Base-by-base conservation (phyloP, 345 rosid genomes). In the Combretum micranthum region DNA sequence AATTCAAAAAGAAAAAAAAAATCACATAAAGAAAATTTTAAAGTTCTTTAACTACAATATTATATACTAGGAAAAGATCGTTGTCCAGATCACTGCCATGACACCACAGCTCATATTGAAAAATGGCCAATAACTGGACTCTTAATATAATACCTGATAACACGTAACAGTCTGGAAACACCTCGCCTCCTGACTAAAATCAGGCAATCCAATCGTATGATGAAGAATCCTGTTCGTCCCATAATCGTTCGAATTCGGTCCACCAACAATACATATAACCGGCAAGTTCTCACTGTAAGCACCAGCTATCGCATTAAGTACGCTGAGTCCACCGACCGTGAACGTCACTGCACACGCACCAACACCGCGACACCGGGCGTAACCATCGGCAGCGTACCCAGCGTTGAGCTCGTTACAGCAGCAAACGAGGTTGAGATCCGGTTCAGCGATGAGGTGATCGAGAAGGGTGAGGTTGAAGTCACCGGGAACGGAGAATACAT, bases 351-450 rank as follows among this genome's bases (percentile, higher is more conserved):
- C 90, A 65, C 95, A 87, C 3, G 95, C 95, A 2, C 95, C 95
- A 22, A 87, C 82, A 3, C 95, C 88, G 15, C 90, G 90, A 0
- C 81, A 68, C 44, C 95, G 59, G 0, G 95, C 90, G 63, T 69
- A 87, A 0, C 95, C 95, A 20, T 87, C 95, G 5, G 95, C 90
- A 4, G 95, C 95, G 50, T 87, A 87, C 15, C 95, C 95, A 10
- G 88, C 90, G 69, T 84, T 84, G 47, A 87, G 88, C 77, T 87
- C 95, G 70, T 87, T 87, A 57, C 90, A 87, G 83, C 90, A 87
- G 20, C 95, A 90, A 46, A 87, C 25, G 53, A 65, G 22, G 51
- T 67, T 84, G 51, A 87, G 86, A 46, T 63, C 86, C 0, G 95
- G 90, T 79, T 84, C 90, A 13, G 90, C 88, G 22, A 84, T 73